Conservation (phyloP, 1,284 basidiomycete species). For the Apiotrichum brassicae region DNA sequence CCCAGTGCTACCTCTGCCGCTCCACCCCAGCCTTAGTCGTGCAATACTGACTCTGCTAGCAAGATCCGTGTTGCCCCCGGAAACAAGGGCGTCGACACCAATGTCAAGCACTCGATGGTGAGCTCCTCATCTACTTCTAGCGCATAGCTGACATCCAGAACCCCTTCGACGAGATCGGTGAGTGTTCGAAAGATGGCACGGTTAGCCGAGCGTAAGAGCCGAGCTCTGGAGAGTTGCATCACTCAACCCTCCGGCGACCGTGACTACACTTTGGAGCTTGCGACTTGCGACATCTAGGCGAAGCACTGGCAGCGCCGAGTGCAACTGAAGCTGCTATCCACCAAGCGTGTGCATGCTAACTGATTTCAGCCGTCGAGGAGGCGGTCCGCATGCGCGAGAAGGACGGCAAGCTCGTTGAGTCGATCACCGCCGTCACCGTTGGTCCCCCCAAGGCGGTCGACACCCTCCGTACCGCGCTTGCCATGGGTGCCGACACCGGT, state of each 20-base stretch:
- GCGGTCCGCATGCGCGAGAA: constrained; percentile 86
- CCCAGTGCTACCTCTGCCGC: too few relatives aligned
- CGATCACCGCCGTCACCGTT: constrained; percentile 85
- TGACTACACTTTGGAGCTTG: too few relatives aligned
- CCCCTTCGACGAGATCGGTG: constrained; percentile 94
- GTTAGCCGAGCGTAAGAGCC: constrained; percentile 11
- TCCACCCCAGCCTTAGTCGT: constrained; percentile 30
- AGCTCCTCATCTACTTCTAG: constrained; percentile 25
- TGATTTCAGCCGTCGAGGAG: constrained; percentile 85
- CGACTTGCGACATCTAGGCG: too few relatives aligned
- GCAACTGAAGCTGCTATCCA: too few relatives aligned
- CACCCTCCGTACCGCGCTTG: constrained; percentile 88
- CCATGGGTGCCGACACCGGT: constrained; percentile 93
- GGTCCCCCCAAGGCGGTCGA: constrained; percentile 86
- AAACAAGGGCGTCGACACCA: constrained; percentile 86
- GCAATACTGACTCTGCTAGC: constrained; percentile 53
- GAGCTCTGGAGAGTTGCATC: constrained; percentile 4
- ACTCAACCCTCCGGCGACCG: too few relatives aligned
- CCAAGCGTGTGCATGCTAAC: neutral
- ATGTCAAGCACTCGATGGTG: constrained; percentile 97
- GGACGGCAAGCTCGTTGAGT: constrained; percentile 62
- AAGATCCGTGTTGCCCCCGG: constrained; percentile 91
- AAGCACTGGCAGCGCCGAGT: too few relatives aligned
- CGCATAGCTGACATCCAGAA: constrained; percentile 54
- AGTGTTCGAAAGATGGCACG: constrained; percentile 31